A percentile compares a stretch with the other conserved stretches of the same genome.
Evolutionary conservation across 768 basidiomycete species (phyloP).

Genomic region (Auriscalpium vulgare): DNA sequence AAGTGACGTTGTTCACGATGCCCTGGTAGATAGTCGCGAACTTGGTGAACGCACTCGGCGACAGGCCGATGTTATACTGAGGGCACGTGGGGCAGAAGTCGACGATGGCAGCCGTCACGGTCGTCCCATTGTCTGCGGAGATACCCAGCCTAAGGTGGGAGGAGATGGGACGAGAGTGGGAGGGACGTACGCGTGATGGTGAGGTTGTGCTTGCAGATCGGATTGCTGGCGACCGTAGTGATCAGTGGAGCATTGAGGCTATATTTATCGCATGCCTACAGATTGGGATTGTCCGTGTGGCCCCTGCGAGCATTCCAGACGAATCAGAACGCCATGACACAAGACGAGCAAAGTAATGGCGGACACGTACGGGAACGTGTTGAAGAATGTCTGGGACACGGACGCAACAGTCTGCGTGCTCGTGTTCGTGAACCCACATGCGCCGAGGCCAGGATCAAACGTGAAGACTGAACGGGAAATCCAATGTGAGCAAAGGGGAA

Average conservation of each 20-base stretch:
- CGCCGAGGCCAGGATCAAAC: slow-evolving; percentile 29
- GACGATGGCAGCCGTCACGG: slow-evolving; percentile 22
- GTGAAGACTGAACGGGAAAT: slow-evolving; percentile 21
- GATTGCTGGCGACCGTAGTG: slow-evolving; percentile 20
- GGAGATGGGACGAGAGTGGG: neutral
- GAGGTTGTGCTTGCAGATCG: slow-evolving; percentile 23
- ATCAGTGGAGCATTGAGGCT: neutral
- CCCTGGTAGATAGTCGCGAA: slow-evolving; percentile 24
- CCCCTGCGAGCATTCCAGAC: slow-evolving; percentile 3
- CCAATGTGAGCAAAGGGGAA: neutral
- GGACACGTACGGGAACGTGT: slow-evolving; percentile 25
- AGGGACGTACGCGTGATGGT: slow-evolving; percentile 20
- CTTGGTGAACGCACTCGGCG: slow-evolving; percentile 18
- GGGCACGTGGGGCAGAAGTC: slow-evolving; percentile 18
- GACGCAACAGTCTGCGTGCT: slow-evolving; percentile 28
- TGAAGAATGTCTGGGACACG: slow-evolving; percentile 27
- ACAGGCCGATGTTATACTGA: slow-evolving; percentile 23
- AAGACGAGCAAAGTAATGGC: neutral
- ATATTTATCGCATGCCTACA: neutral
- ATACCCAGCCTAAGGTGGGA: neutral
- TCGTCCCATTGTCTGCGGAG: slow-evolving; percentile 18
- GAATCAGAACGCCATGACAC: neutral
- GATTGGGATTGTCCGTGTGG: slow-evolving; percentile 11
- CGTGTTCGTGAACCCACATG: slow-evolving; percentile 32
- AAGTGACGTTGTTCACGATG: slow-evolving; percentile 23